These are phyloP conservation scores for Telfairia occidentalis DNA, from an alignment of 331 rosid genomes.

Conservation along the genomic window DNA sequence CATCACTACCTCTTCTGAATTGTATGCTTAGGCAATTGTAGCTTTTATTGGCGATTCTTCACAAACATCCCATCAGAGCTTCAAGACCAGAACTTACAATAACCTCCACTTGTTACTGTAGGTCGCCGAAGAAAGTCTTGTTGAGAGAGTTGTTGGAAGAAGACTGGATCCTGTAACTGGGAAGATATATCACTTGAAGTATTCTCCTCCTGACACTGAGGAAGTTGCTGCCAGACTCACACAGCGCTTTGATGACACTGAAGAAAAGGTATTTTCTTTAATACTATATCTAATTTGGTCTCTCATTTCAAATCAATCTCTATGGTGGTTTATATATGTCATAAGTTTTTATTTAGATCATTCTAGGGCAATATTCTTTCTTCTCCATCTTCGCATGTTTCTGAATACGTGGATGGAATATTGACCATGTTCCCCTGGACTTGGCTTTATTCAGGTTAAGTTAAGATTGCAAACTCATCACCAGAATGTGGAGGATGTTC, in stretches of 20 bases:
- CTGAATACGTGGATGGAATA: background rate
- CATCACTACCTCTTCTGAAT: background rate
- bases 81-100: background rate
- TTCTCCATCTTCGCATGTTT: conserved; percentile 1
- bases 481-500: conserved; percentile 81
- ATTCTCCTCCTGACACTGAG: conserved; percentile 73
- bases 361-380: background rate
- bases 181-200: conserved; percentile 80
- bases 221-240: conserved; percentile 85
- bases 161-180: conserved; percentile 92
- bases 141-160: conserved; percentile 89
- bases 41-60: background rate
- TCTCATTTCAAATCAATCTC: background rate
- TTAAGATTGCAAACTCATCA: conserved; percentile 76
- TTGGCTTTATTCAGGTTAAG: conserved; percentile 49
- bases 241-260: conserved; percentile 89
- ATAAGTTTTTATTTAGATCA: background rate
- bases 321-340: background rate
- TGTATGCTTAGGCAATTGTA: background rate
- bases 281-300: background rate
- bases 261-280: conserved; percentile 55
- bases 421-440: background rate
- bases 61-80: background rate
- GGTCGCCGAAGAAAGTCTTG: conserved; percentile 80
- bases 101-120: conserved; percentile 23